Conservation (phyloP, 805 yeast genomes). For the Hemisphaericaspora nanyangensis region DNA sequence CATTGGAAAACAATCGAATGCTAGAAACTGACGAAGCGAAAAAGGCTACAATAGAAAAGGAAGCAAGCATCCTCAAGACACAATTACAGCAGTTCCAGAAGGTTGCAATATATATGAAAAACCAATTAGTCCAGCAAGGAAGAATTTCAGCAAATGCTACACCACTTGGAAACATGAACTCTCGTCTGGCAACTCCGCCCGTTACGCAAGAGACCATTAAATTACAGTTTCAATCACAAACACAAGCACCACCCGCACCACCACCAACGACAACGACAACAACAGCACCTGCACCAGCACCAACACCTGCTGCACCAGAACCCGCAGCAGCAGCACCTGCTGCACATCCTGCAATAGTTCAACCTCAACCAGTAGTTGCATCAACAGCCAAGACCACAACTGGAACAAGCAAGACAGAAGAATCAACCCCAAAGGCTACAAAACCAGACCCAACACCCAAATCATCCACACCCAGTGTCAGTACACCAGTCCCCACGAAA, state of each 20-base stretch:
- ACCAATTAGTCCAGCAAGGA: conserved; percentile 33
- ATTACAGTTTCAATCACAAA: neutral
- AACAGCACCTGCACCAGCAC: neutral
- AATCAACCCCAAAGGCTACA: too few species aligned
- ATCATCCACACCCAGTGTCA: too few species aligned
- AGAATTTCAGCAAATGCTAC: conserved; percentile 14
- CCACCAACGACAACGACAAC: neutral
- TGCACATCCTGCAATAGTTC: too few species aligned
- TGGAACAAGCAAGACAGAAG: too few species aligned
- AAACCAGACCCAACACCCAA: too few species aligned
- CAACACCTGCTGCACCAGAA: neutral
- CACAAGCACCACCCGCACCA: neutral
- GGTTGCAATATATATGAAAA: conserved; percentile 45
- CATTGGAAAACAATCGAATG: conserved; percentile 35
- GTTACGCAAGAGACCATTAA: neutral
- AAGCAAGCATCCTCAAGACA: conserved; percentile 24
- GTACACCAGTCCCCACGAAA: neutral
- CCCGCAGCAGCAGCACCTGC: neutral
- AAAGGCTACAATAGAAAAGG: conserved; percentile 2
- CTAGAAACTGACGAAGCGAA: conserved; percentile 46
- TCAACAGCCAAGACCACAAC: too few species aligned
- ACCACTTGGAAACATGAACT: conserved; percentile 1
- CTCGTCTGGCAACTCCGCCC: conserved; percentile 5
- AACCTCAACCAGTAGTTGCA: too few species aligned
- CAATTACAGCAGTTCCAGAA: conserved; percentile 48